Evolutionary conservation across 2,329 filamentous ascomycete species (phyloP).

Genomic region (Aspergillus sp.): DNA sequence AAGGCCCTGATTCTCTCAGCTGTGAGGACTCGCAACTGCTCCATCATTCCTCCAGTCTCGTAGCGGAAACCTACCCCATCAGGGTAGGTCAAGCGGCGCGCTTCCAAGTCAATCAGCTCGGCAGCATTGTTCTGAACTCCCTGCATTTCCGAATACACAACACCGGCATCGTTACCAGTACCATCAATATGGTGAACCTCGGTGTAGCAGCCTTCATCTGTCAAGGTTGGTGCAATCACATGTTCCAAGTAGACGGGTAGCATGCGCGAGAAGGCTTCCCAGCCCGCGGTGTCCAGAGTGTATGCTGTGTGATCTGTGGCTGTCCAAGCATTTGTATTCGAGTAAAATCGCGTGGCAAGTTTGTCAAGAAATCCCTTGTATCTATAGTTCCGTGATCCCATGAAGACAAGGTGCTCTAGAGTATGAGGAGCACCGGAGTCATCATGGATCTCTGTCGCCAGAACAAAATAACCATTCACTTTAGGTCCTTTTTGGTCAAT

Average conservation of each 20-base stretch:
- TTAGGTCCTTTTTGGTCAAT: slow-evolving; percentile 94
- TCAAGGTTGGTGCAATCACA: slow-evolving; percentile 84
- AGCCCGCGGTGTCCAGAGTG: slow-evolving; percentile 90
- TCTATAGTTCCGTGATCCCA: slow-evolving; percentile 88
- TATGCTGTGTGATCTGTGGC: slow-evolving; percentile 96
- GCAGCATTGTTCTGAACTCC: slow-evolving; percentile 80
- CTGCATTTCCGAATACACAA: slow-evolving; percentile 99
- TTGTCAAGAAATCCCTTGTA: slow-evolving; percentile 97
- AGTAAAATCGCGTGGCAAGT: slow-evolving; percentile 89
- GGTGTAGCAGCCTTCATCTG: slow-evolving; percentile 88
- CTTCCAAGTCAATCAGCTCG: slow-evolving; percentile 84
- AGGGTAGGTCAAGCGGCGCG: slow-evolving; percentile 79
- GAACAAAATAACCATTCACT: slow-evolving; percentile 87
- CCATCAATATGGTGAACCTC: slow-evolving; percentile 97
- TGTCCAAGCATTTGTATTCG: slow-evolving; percentile 94
- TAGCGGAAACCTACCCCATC: slow-evolving; percentile 91
- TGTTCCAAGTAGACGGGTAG: slow-evolving; percentile 95
- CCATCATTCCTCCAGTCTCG: slow-evolving; percentile 97
- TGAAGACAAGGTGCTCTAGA: slow-evolving; percentile 78
- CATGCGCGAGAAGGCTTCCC: slow-evolving; percentile 95
- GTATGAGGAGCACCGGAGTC: slow-evolving; percentile 91
- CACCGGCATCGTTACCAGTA: slow-evolving; percentile 89
- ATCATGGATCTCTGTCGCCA: slow-evolving; percentile 96
- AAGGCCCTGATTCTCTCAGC: slow-evolving; percentile 91
- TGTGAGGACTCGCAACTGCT: slow-evolving; percentile 80